Percentiles rank a stretch among this genome's conserved stretches.
phyloP scores from a whole-genome alignment of 1,284 basidiomycete genomes.

The Mycena sp. region DNA sequence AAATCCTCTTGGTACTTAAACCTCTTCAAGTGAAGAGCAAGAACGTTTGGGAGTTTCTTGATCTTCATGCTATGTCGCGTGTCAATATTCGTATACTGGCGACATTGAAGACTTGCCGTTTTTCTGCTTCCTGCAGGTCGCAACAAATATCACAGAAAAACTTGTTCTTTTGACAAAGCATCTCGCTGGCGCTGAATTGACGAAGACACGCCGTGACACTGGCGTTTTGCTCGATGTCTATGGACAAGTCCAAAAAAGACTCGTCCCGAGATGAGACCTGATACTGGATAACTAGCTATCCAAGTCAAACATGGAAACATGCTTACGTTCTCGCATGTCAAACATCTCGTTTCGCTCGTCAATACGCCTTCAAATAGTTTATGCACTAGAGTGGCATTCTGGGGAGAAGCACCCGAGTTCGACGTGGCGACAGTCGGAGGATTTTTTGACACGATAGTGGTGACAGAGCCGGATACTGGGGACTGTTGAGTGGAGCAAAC shows the following conservation, averaged over 20 bases:
- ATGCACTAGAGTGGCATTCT: conserved; percentile 85
- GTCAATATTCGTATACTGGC: conserved; percentile 25
- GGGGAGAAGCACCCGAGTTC: conserved; percentile 52
- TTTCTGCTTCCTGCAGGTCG: conserved; percentile 97
- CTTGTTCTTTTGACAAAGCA: conserved; percentile 98
- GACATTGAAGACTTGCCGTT: conserved; percentile 69
- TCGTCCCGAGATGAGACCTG: conserved; percentile 97
- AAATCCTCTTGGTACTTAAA: conserved; percentile 97
- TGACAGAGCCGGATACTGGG: conserved; percentile 65
- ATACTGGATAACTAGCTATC: conserved; percentile 14
- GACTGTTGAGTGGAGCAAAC: conserved; percentile 23
- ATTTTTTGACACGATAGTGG: conserved; percentile 58
- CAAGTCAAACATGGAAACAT: conserved; percentile 5
- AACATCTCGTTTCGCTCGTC: conserved; percentile 96
- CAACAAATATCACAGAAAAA: conserved; percentile 99
- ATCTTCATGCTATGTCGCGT: conserved; percentile 87
- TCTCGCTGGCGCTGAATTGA: conserved; percentile 97
- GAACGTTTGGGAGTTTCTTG: conserved; percentile 92
- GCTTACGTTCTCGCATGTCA: conserved; percentile 94
- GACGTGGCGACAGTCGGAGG: conserved; percentile 49
- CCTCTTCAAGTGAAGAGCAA: conserved; percentile 95
- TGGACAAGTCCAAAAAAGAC: conserved; percentile 95
- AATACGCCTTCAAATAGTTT: conserved; percentile 92
- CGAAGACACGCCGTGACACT: conserved; percentile 95
- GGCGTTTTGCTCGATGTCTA: conserved; percentile 98